Base-by-base conservation (phyloP, 108 stramenopile genomes). In the Pelagomonas calceolata region DNA sequence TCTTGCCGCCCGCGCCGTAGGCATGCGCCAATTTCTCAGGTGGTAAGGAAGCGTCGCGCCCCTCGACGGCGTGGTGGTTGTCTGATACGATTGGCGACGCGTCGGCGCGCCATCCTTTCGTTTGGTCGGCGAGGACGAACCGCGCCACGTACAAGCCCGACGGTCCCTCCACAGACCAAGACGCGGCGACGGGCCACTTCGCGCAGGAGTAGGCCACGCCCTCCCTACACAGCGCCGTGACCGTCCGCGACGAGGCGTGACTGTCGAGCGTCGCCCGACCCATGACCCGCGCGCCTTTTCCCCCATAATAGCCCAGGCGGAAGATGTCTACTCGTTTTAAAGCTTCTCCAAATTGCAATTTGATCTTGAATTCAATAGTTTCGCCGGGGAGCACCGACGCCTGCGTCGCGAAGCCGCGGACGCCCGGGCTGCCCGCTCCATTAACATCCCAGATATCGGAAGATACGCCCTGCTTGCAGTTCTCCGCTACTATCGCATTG, bases 301-400 rank as follows among this genome's bases (percentile, higher is more conserved):
- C 71, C 30, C 63, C 63, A 29, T 72, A 72, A 32, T 72, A 64
- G 32, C 71, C 71, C 12, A 72, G n/a, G 29, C 71, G 63, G 33
- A 29, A 72, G n/a, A 63, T 36, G 36, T 72, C 71, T 32, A 64
- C 33, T 5, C 65, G 32, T 33, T 12, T 5, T 12, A 43, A 12
- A 5, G 9, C 9, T 12, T 43, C 39, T 5, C 39, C 39, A 12
- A 12, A 5, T 5, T 43, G 9, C 9, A 43, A 10, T 12, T 43
- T 43, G 9, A 43, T 43, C 39, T 43, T 43, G 39, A 43, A 12
- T 5, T 43, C 39, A 12, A 43, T 12, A 12, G 39, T 43, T 12
- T 43, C 39, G 39, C 39, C 39, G 39, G 39, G 39, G 9, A 43
- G 39, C 9, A 12, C 39, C 39, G 39, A 43, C 39, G 39, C 5